Evolutionary conservation across 2,329 filamentous ascomycete species (phyloP).

Genomic region (Phialocephala subalpina): DNA sequence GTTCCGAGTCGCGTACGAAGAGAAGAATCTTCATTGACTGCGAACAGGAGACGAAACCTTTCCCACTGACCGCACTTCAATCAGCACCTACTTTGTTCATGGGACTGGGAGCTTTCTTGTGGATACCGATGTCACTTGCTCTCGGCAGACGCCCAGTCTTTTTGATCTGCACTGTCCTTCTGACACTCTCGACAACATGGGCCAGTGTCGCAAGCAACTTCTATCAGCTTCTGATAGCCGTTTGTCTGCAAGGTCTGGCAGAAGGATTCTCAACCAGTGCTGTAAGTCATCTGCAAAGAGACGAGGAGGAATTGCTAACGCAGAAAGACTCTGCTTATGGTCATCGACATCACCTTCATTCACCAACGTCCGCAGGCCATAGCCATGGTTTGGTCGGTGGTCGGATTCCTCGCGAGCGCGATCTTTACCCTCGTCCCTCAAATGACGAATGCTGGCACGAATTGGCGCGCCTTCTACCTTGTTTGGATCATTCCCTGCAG

Average conservation of each 20-base stretch:
- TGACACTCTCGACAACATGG: conserved; percentile 20
- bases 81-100: conserved; percentile 29
- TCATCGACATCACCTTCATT: conserved; percentile 31
- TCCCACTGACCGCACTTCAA: conserved; percentile 15
- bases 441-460: conserved; percentile 1
- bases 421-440: conserved; percentile 18
- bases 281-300: conserved; percentile 12
- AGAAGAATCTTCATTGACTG: background rate
- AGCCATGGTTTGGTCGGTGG: conserved; percentile 27
- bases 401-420: conserved; percentile 10
- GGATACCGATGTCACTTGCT: conserved; percentile 29
- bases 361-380: conserved; percentile 25
- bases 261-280: conserved; percentile 22
- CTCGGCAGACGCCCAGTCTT: conserved; percentile 30
- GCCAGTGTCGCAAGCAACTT: conserved; percentile 18
- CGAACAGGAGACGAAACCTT: conserved; percentile 27
- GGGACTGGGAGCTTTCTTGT: conserved; percentile 31
- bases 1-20: background rate
- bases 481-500: conserved; percentile 14
- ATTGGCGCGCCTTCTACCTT: conserved; percentile 24
- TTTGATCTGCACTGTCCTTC: conserved; percentile 13
- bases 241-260: conserved; percentile 27
- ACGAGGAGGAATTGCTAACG: conserved; percentile 5
- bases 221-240: conserved; percentile 23
- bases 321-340: conserved; percentile 19